Evolutionary conservation across 2,329 filamentous ascomycete species (phyloP).

Genomic region (Pseudogymnoascus sp.): DNA sequence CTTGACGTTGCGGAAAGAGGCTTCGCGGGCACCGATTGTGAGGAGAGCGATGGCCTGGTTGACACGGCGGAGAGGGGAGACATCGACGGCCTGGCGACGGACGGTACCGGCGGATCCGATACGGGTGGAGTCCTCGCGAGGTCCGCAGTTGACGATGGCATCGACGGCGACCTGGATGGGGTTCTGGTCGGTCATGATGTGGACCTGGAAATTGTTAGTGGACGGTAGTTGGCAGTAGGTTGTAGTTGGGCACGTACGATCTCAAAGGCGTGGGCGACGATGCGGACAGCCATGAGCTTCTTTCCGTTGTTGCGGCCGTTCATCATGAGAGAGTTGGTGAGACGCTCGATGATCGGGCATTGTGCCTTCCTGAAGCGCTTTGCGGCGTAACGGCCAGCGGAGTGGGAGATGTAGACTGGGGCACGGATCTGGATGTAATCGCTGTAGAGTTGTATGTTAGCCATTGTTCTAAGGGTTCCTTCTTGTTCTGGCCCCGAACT

Average conservation of each 20-base stretch:
- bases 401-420: conserved; percentile 98
- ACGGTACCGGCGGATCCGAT: conserved; percentile 99
- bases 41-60: conserved; percentile 99
- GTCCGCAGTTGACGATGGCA: conserved; percentile 99
- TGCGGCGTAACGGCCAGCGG: conserved; percentile 93
- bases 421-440: conserved; percentile 99
- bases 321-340: conserved; percentile 99
- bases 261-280: conserved; percentile 98
- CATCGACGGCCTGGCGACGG: conserved; percentile 99
- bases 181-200: conserved; percentile 99
- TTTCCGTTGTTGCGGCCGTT: conserved; percentile 99
- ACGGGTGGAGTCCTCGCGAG: conserved; percentile 99
- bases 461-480: conserved; percentile 11
- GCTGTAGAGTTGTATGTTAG: conserved; percentile 45
- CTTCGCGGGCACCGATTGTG: conserved; percentile 97
- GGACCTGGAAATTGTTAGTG: conserved; percentile 55
- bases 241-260: conserved; percentile 62
- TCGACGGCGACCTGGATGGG: conserved; percentile 99
- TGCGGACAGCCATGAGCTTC: conserved; percentile 99
- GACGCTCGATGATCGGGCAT: conserved; percentile 99
- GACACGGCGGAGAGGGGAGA: conserved; percentile 96
- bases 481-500: background rate
- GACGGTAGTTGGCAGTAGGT: conserved; percentile 12
- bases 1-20: conserved; percentile 99
- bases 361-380: conserved; percentile 99